These are phyloP conservation scores for Amaranthus palmeri DNA, from an alignment of 148 eudicot genomes.

Conservation along the genomic window DNA sequence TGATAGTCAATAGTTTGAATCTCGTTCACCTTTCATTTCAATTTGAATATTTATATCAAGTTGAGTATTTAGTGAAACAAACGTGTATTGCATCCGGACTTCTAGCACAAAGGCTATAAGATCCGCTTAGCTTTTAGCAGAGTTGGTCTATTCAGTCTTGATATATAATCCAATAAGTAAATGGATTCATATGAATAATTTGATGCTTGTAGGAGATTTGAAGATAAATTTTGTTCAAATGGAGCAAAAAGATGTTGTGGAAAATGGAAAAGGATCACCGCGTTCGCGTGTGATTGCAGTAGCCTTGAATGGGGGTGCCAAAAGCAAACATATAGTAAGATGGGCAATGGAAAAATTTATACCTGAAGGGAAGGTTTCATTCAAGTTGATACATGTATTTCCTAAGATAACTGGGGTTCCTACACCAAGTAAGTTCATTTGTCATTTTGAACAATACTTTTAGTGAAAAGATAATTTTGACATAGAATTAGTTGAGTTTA, in stretches of 20 bases:
- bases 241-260: constrained; percentile 29
- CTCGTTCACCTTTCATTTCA: no score
- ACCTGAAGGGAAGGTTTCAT: constrained; percentile 47
- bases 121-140: no score
- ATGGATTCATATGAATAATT: neutral
- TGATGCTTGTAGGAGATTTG: neutral
- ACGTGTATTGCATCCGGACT: no score
- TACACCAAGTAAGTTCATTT: constrained; percentile 71
- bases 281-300: constrained; percentile 33
- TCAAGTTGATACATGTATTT: constrained; percentile 69
- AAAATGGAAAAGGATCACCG: constrained; percentile 24
- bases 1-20: no score
- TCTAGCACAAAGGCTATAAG: no score
- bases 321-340: constrained; percentile 49
- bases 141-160: no score
- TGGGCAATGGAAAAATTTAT: constrained; percentile 80
- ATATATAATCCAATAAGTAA: no score
- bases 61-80: no score
- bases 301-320: constrained; percentile 65
- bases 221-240: constrained; percentile 15
- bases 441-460: neutral
- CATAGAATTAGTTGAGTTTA: neutral
- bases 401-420: constrained; percentile 66
- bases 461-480: neutral
- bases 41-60: no score